Percentiles rank a stretch among this genome's conserved stretches.
phyloP scores from a whole-genome alignment of 2,329 filamentous ascomycete genomes.

The Fusarium sp. region DNA sequence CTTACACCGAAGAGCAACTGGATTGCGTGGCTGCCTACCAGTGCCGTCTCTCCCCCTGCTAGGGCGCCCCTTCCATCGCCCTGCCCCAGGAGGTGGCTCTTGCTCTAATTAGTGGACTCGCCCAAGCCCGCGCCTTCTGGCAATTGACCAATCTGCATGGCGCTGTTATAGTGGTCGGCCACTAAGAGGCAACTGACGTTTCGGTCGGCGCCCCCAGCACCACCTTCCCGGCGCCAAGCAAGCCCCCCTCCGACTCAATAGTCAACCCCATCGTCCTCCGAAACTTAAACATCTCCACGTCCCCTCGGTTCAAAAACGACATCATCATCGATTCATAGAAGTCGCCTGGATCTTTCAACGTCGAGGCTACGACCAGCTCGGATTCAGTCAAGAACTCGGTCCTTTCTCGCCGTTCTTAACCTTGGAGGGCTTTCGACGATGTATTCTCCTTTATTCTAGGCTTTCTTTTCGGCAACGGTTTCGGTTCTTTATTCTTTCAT shows the following conservation, averaged over 20 bases:
- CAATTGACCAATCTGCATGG: not conserved
- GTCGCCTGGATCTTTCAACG: not conserved
- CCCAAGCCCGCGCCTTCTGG: not conserved
- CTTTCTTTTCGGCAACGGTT: not conserved
- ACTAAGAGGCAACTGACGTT: not conserved
- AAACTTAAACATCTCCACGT: not conserved
- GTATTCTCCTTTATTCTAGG: not conserved
- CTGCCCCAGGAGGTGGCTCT: not conserved
- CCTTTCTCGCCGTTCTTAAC: not conserved
- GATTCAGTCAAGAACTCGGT: not conserved
- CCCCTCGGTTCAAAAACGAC: not conserved
- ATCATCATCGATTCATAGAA: not conserved
- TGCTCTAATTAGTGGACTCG: not conserved
- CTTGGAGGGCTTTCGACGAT: not conserved
- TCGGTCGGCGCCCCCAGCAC: not conserved
- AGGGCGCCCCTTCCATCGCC: slow-evolving; percentile 2
- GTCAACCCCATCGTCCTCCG: not conserved
- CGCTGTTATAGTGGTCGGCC: not conserved
- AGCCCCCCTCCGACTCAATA: not conserved
- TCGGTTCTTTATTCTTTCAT: not conserved
- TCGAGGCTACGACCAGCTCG: not conserved
- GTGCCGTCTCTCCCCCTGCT: not conserved
- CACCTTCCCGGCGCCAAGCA: not conserved
- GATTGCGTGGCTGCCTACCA: not conserved
- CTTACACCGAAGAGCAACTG: not conserved